A percentile compares a stretch with the other conserved stretches of the same genome.
phyloP scores from a whole-genome alignment of 169 alveolate genomes.

The Cryptosporidium viatorum region DNA sequence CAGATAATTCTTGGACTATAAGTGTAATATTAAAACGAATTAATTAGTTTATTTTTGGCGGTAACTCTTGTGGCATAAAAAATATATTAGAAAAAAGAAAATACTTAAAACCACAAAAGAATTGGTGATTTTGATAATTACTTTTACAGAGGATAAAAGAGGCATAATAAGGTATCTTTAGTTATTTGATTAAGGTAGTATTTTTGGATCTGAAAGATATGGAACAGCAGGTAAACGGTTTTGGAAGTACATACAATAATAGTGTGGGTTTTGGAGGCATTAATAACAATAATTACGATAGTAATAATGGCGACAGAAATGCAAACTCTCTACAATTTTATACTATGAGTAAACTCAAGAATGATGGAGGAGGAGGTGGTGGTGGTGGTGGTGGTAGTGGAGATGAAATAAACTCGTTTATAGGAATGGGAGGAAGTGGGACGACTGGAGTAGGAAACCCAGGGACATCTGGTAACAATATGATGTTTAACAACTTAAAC shows the following conservation, averaged over 20 bases:
- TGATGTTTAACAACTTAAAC: background rate
- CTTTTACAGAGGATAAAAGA: background rate
- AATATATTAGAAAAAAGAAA: too few relatives aligned
- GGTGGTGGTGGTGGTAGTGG: background rate
- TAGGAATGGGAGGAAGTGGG: background rate
- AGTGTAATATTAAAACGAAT: too few relatives aligned
- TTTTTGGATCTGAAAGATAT: background rate
- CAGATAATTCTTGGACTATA: background rate
- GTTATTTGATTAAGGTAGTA: background rate
- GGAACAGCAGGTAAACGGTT: conserved; percentile 4
- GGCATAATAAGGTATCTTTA: background rate
- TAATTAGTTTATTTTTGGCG: background rate
- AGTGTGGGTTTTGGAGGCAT: background rate
- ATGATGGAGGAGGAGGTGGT: conserved; percentile 15
- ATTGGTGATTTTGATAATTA: background rate
- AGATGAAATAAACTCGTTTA: background rate
- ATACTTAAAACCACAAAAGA: too few relatives aligned
- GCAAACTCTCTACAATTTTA: conserved; percentile 61
- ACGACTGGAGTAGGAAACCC: background rate
- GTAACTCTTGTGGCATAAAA: background rate
- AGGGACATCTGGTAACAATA: conserved; percentile 4
- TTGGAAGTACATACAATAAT: background rate
- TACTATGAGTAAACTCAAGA: conserved; percentile 41
- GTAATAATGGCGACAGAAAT: background rate
- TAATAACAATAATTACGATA: background rate